Evolutionary conservation across 345 rosid genomes (phyloP), one percentile per base, ranked within the genome.

Genomic region (Camelina hispida): DNA sequence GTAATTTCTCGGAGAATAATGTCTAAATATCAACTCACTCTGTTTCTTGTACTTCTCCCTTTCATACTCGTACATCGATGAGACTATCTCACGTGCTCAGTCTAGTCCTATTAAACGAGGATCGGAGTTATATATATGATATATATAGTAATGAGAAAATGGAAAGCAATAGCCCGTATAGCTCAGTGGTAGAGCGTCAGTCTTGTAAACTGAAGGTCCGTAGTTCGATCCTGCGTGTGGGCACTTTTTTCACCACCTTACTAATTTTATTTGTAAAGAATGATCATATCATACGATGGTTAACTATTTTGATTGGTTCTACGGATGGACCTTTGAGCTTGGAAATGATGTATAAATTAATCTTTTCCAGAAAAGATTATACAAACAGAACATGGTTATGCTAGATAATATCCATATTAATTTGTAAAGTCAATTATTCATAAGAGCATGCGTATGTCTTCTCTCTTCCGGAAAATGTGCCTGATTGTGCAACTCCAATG

Each of bases 161-260:
- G 4, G 0, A 8, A 8, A 9, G 23, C 23, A 48, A 4, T 3
- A 5, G 92, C 92, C 91, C 87, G 76, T 88, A 87, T 90, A 81
- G 94, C 91, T 88, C 89, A 90, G 91, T 87, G 94, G 91, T 86
- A 92, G 91, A 92, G 88, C 92, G 91, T 83, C 87, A 89, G 91
- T 87, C 89, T 88, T 85, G 90, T 84, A 88, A 88, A 87, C 90
- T 81, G 89, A 81, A 89, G 91, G 91, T 87, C 85, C 81, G 90
- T 81, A 85, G 91, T 89, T 87, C 89, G 82, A 88, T 87, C 87
- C 85, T 87, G 88, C 89, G 78, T 85, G 85, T 80, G 88, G 90
- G 93, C 97, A 87, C 57, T 43, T 66, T 78, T 43, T 3, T 0
- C 1, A 16, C 4, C 20, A 48, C 11, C 4, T 16, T 3, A 42